Percentiles rank a stretch among this genome's conserved stretches.
Conservation (phyloP, 2,329 filamentous ascomycete species). For the Teratosphaeria nubilosa region DNA sequence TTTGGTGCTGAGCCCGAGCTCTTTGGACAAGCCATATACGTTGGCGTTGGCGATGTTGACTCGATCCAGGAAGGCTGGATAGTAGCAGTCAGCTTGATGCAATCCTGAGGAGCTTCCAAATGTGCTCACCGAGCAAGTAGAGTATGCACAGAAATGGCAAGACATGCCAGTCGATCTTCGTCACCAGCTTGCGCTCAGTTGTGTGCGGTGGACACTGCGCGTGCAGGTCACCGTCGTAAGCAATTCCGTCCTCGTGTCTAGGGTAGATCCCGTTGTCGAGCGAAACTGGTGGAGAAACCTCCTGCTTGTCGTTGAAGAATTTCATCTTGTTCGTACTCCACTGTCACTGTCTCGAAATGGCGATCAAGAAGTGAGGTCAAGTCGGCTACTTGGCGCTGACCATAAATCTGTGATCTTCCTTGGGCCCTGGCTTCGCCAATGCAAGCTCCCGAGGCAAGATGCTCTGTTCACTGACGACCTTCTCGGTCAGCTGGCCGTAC, state of each 20-base stretch:
- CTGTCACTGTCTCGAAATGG: neutral
- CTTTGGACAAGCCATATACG: slow-evolving; percentile 38
- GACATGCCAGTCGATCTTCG: slow-evolving; percentile 38
- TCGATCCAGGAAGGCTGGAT: slow-evolving; percentile 21
- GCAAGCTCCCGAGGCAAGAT: neutral
- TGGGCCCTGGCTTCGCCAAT: neutral
- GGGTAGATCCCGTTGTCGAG: slow-evolving; percentile 3
- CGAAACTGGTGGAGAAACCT: slow-evolving; percentile 2
- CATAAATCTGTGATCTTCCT: neutral
- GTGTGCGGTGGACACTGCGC: slow-evolving; percentile 39
- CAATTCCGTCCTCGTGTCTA: slow-evolving; percentile 11
- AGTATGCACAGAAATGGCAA: slow-evolving; percentile 42
- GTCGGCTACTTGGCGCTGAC: neutral
- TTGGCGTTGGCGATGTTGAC: slow-evolving; percentile 47
- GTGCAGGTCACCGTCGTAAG: slow-evolving; percentile 30
- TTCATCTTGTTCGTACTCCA: slow-evolving; percentile 3
- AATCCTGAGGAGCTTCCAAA: neutral
- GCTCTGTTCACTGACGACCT: neutral
- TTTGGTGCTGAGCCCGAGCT: slow-evolving; percentile 31
- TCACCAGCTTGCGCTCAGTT: slow-evolving; percentile 36
- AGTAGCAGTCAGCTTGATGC: neutral
- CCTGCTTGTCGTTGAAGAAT: slow-evolving; percentile 6
- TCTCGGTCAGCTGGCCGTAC: neutral
- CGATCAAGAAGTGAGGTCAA: neutral
- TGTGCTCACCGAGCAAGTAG: slow-evolving; percentile 30